Conservation (phyloP, 83 land plant genomes). For the Picea mariana region DNA sequence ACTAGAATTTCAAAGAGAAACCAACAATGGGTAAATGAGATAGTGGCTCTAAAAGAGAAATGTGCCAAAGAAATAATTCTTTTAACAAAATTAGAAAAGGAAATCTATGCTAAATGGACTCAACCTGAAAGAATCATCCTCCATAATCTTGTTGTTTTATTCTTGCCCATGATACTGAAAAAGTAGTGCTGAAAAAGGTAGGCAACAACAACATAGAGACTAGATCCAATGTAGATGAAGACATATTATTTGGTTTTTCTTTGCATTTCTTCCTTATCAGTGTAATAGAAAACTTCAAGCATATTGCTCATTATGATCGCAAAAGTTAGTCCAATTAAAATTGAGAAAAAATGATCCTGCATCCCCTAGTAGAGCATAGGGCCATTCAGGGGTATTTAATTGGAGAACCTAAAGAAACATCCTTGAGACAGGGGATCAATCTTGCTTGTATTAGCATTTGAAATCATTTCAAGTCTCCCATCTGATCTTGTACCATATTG, state of each 20-base stretch:
- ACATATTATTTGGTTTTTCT: constrained; percentile 80
- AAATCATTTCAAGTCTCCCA: constrained; percentile 75
- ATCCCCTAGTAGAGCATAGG: constrained; percentile 82
- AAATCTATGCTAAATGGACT: not conserved
- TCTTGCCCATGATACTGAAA: constrained; percentile 93
- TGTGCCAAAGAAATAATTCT: too few species aligned
- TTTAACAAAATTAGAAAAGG: not conserved
- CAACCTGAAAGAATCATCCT: constrained; percentile 82
- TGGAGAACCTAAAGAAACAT: constrained; percentile 77
- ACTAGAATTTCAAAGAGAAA: too few species aligned
- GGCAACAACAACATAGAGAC: constrained; percentile 84
- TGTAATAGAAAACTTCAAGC: constrained; percentile 91
- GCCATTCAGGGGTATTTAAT: constrained; percentile 95
- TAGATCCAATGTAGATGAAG: constrained; percentile 85
- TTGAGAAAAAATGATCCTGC: constrained; percentile 85
- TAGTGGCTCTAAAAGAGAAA: too few species aligned
- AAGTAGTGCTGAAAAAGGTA: constrained; percentile 92
- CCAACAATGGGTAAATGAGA: too few species aligned
- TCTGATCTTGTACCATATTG: constrained; percentile 80
- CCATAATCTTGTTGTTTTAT: constrained; percentile 69
- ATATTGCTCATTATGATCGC: constrained; percentile 93
- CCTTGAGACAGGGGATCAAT: constrained; percentile 58
- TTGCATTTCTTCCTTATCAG: constrained; percentile 61
- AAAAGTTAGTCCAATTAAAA: constrained; percentile 92
- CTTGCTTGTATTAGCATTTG: constrained; percentile 54